Evolutionary conservation across 1,284 basidiomycete genomes (phyloP), one percentile per base, ranked within the genome.

Genomic region (Ustilago loliicola): DNA sequence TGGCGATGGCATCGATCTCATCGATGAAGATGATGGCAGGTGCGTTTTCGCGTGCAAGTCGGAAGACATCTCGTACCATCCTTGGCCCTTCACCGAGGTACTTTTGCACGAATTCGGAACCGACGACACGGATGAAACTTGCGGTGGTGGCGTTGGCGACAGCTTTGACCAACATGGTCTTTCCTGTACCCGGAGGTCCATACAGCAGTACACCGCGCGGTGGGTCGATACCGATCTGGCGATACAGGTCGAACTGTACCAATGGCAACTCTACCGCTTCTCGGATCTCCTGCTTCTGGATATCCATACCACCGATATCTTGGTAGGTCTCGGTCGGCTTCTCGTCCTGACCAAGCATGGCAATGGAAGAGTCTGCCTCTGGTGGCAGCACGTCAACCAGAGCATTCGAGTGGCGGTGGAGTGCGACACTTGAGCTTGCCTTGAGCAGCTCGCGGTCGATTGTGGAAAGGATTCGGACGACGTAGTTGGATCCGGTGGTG

Each of bases 21-120:
- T 98, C 96, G 86, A 99, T 99, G 88, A 99, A 99, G 88, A 99
- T 99, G 87, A 99, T 99, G 51, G 95, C 92, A 1, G 97, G 97
- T 0, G 96, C 91, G 84, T 99, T 99, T 88, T 99, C 97, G 79
- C 97, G 90, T 47, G 97, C 97, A 55, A 99, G 90, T 67, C 97
- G 91, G 90, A 99, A 99, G 66, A 99, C 97, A 86, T 99, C 97
- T 84, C 97, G 92, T 71, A 99, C 97, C 97, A 99, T 99, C 79
- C 97, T 93, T 56, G 97, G 97, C 52, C 97, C 97, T 83, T 99
- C 97, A 84, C 97, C 97, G 3, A 99, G 91, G 86, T 99, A 99
- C 87, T 99, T 99, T 88, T 99, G 96, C 23, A 99, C 96, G 85
- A 99, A 99, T 88, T 99, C 96, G 80, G 94, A 96, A 25, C 97